Evolutionary conservation across 192 early-diverging fungal species (phyloP).

Genomic region (Piromyces finnis): DNA sequence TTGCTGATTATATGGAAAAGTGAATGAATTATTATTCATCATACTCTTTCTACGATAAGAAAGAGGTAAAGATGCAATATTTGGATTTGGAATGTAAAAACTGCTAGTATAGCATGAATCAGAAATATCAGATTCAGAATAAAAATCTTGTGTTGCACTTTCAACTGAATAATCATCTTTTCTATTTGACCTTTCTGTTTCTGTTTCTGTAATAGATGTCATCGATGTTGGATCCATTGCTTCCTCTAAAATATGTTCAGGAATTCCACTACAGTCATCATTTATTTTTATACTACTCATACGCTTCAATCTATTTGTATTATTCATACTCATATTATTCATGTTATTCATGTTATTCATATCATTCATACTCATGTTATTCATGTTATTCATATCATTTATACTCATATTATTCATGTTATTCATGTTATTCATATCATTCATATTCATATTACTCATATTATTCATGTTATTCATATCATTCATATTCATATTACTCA

Average conservation of each 20-base stretch:
- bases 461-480: neutral
- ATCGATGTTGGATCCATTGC: neutral
- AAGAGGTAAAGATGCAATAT: neutral
- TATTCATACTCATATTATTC: neutral
- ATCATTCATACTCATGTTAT: neutral
- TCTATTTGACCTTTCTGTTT: neutral
- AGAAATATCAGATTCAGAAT: neutral
- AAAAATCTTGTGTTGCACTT: neutral
- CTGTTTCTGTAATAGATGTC: neutral
- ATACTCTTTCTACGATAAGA: too few species aligned
- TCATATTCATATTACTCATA: neutral
- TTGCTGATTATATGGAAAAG: too few species aligned
- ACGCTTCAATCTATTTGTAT: neutral
- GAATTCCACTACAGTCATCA: neutral
- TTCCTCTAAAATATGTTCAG: neutral
- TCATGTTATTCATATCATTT: neutral
- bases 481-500: neutral
- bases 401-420: neutral
- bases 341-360: neutral
- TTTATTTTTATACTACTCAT: neutral
- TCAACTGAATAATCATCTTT: neutral
- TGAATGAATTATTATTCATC: too few species aligned
- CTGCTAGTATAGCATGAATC: neutral
- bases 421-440: neutral
- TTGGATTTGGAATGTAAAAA: neutral